Evolutionary conservation across 2,329 filamentous ascomycete genomes (phyloP).

Genomic region (Pseudogymnoascus pannorum): DNA sequence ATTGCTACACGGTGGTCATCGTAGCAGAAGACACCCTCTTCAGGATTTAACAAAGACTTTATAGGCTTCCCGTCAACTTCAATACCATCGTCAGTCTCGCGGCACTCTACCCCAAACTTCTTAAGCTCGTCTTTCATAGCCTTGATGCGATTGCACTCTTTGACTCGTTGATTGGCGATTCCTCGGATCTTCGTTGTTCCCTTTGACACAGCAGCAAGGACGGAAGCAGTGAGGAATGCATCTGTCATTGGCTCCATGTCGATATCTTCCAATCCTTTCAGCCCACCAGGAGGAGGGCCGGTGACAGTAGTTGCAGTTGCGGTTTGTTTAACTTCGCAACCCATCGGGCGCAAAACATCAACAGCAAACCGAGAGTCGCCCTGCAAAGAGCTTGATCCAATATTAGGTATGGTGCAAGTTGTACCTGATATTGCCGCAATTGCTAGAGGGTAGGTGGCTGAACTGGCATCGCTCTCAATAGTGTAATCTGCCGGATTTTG

Average conservation of each 20-base stretch:
- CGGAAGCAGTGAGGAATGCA: conserved; percentile 90
- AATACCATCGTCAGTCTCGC: conserved; percentile 92
- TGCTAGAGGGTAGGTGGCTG: conserved; percentile 90
- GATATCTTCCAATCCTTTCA: conserved; percentile 71
- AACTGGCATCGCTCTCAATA: conserved; percentile 95
- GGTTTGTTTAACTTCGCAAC: conserved; percentile 81
- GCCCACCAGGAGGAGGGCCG: conserved; percentile 65
- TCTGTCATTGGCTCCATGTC: conserved; percentile 99
- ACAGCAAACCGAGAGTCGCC: conserved; percentile 92
- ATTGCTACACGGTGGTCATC: conserved; percentile 97
- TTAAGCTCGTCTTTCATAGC: conserved; percentile 93
- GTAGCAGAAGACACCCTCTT: conserved; percentile 77
- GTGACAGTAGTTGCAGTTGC: conserved; percentile 84
- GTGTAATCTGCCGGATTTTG: conserved; percentile 77
- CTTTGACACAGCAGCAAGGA: conserved; percentile 80
- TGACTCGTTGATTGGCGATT: conserved; percentile 95
- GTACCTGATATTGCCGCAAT: conserved; percentile 93
- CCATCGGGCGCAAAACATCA: conserved; percentile 87
- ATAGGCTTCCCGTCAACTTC: conserved; percentile 53
- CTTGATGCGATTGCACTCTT: conserved; percentile 93
- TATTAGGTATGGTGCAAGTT: conserved; percentile 92
- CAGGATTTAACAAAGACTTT: conserved; percentile 44
- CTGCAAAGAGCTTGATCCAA: conserved; percentile 84
- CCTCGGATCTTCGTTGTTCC: conserved; percentile 82
- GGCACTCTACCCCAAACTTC: conserved; percentile 83